Conservation (phyloP, 2,329 filamentous ascomycete genomes). For the Exophiala xenobiotica region DNA sequence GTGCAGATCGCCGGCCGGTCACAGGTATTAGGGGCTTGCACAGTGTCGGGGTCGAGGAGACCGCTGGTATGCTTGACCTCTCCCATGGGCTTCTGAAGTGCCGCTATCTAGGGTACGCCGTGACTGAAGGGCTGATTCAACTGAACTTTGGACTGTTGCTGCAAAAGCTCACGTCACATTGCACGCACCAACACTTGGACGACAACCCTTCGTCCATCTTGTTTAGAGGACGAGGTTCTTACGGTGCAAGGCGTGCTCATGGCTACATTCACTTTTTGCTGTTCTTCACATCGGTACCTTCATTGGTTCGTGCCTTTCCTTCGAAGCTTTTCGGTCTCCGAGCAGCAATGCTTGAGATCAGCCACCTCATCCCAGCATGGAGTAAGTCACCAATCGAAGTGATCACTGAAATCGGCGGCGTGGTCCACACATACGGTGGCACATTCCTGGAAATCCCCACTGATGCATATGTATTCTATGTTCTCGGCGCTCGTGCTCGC, state of each 20-base stretch:
- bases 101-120: constrained; percentile 2
- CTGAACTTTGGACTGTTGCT: constrained; percentile 6
- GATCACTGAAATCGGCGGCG: not conserved
- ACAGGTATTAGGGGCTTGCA: not conserved
- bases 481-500: constrained; percentile 2
- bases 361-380: not conserved
- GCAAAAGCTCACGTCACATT: constrained; percentile 6
- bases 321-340: constrained; percentile 1
- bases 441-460: not conserved
- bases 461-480: constrained; percentile 4
- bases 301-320: constrained; percentile 7
- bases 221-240: not conserved
- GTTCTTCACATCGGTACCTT: constrained; percentile 8
- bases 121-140: constrained; percentile 4
- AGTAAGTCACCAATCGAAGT: not conserved
- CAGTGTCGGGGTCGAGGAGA: constrained; percentile 4
- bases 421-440: not conserved
- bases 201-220: not conserved
- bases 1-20: not conserved
- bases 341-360: not conserved
- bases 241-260: not conserved
- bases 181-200: constrained; percentile 2
- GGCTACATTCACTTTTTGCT: constrained; percentile 3
- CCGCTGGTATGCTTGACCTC: constrained; percentile 7
- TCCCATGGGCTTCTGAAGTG: constrained; percentile 4